Evolutionary conservation across 1,139 yeast genomes (phyloP), one percentile per base, ranked within the genome.

Genomic region (Meyerozyma guilliermondii): DNA sequence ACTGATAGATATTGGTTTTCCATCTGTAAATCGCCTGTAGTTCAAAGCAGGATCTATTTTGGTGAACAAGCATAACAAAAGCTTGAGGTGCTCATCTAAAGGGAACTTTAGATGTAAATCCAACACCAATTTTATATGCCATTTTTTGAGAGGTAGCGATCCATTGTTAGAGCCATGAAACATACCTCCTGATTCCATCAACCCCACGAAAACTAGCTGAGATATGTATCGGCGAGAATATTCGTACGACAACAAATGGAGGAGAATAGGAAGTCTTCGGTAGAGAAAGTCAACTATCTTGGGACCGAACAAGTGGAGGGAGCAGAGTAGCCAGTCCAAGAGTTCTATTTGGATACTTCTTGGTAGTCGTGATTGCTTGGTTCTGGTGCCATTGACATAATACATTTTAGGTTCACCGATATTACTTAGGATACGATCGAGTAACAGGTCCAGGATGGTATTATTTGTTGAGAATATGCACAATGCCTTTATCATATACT

Each of bases 211-310:
- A 36, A 68, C 58, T 14, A 78, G 51, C 13, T 70, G 71, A 11
- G 79, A 67, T 4, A 73, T 54, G 56, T 68, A 64, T 1, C 65
- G 63, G 29, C 80, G 67, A 33, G 71, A 55, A 41, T 60, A 68
- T 46, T 74, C 78, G 46, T 61, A 72, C 39, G 71, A 67, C 47
- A 79, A 60, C 34, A 66, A 59, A 24, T 70, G 66, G 48, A 75
- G 63, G 43, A 77, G 57, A 11, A 71, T 44, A 0, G 73, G 66
- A 7, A 58, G 46, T 36, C 61, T 43, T 9, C 50, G 46, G 14
- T 49, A 48, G 27, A 64, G 46, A 3, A 43, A 43, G 2, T 39
- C 42, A 38, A 50, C 56, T 1, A 53, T 54, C 2, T 43, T 42
- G 1, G 39, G 33, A 1, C 63, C 67, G 48, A 66, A 65, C 8